Percentiles rank a stretch among this genome's conserved stretches.
phyloP scores from a whole-genome alignment of 192 early-diverging fungal species.

The Oehlia diaphana region DNA sequence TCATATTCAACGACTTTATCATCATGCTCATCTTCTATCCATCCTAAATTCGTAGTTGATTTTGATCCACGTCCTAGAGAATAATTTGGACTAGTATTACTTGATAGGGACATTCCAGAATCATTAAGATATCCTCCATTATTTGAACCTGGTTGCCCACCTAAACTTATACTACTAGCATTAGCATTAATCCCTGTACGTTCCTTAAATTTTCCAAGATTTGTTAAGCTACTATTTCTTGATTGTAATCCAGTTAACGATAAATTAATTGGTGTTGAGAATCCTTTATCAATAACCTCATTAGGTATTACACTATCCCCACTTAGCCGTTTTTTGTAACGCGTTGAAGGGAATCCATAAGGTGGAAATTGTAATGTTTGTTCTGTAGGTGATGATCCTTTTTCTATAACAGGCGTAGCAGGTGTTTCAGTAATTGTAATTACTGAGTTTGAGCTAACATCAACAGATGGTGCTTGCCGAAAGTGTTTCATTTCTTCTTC shows the following conservation, averaged over 20 bases:
- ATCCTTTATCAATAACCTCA: not conserved
- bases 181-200: not conserved
- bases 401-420: not conserved
- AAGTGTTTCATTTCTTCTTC: not conserved
- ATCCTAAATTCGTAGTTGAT: not conserved
- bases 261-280: conserved; percentile 10
- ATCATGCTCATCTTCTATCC: not conserved
- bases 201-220: not conserved
- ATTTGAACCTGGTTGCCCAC: not conserved
- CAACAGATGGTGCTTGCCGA: not conserved
- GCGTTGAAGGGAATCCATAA: not conserved
- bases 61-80: not conserved
- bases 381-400: not conserved
- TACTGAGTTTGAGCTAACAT: not conserved
- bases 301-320: conserved; percentile 1
- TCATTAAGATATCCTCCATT: not conserved
- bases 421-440: not conserved
- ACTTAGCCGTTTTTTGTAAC: conserved; percentile 2
- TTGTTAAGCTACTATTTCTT: not conserved
- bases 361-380: not conserved
- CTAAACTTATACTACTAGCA: conserved; percentile 5
- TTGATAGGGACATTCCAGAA: not conserved
- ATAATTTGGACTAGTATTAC: not conserved
- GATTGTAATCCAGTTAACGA: conserved; percentile 23
- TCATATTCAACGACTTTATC: conserved; percentile 7